Base-by-base conservation (phyloP, 2,329 filamentous ascomycete species). In the Colletotrichum tropicicola region DNA sequence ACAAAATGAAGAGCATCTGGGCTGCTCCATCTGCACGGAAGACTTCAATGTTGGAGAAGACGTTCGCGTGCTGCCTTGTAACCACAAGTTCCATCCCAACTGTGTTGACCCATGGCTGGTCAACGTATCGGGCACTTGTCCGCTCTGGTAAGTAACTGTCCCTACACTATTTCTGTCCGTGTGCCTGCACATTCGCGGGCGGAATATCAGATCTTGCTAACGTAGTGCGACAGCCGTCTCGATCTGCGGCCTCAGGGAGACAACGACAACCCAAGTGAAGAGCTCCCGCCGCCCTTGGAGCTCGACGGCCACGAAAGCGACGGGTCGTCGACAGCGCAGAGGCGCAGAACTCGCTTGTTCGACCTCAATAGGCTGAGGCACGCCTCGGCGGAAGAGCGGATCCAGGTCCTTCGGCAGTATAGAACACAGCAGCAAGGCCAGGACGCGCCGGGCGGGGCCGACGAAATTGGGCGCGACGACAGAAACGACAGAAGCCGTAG, bases 91-190 rank as follows among this genome's bases (percentile, higher is more conserved):
- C 70, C 89, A 92, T 70, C 89, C 89, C 1, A 80, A 81, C 47
- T 92, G 89, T 70, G 85, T 92, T 60, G 89, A 92, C 70, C 89
- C 89, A 4, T 92, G 89, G 89, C 79, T 92, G 44, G 79, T 91
- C 65, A 90, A 91, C 60, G 85, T 92, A 10, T 90, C 89, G 10
- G 89, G 89, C 64, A 91, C 89, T 28, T 91, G 89, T 74, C 89
- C 89, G 17, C 74, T 91, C 63, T 91, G 89, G 89, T 91, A 80
- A 81, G 87, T 80, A n/a, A 35, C n/a, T 35, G 5, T 6, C 12
- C 32, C 9, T 35, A n/a, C n/a, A n/a, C n/a, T n/a, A n/a, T n/a
- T n/a, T n/a, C n/a, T 13, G 32, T 35, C 32, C 12, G n/a, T 35
- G 32, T 5, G 32, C 30, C 32, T 13, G 32, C 32, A 13, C 12